Base-by-base conservation (phyloP, 148 eudicot species). In the Nepenthes gracilis region DNA sequence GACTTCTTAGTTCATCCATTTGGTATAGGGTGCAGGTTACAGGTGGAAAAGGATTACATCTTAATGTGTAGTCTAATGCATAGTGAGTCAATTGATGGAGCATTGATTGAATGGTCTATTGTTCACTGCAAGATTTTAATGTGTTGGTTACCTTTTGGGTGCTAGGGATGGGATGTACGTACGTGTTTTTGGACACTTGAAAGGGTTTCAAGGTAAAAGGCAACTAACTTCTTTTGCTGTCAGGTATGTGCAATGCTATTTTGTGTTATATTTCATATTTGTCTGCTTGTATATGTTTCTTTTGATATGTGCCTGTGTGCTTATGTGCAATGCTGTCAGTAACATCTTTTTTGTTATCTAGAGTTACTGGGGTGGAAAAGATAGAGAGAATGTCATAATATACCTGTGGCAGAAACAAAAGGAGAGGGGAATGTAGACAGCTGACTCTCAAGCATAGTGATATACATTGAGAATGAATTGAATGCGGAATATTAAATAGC, bases 151-250 rank as follows among this genome's bases (percentile, higher is more conserved):
- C 63, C 37, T 33, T 55, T 40, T 35, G 13, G 54, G 58, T 62
- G 15, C 13, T 69, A 94, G 99, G 70, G 80, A 94, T 63, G 86
- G 85, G 14, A 80, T 76, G 82, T 86, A 94, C 73, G 84, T 86
- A 15, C 86, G 97, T 5, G 77, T 94, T 55, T 75, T 75, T 80
- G 99, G 87, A 58, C 88, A 76, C 54, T 72, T 94, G 64, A 94
- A 79, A 70, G 86, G 81, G 64, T 86, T 82, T 72, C 85, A 85
- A 76, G 99, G 95, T 47, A 94, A 85, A 78, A 76, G 57, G 73
- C 87, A 86, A 59, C 54, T 94, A 51, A 74, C 73, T 34, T 83
- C 86, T 5, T 86, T 67, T 72, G 77, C 87, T 32, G 73, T 85
- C 80, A 89, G 96, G 97, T 94, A 83, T 69, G 67, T 9, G 47